These are phyloP conservation scores for Colletotrichum orbiculare DNA, from an alignment of 2,329 filamentous ascomycete species.

Conservation along the genomic window DNA sequence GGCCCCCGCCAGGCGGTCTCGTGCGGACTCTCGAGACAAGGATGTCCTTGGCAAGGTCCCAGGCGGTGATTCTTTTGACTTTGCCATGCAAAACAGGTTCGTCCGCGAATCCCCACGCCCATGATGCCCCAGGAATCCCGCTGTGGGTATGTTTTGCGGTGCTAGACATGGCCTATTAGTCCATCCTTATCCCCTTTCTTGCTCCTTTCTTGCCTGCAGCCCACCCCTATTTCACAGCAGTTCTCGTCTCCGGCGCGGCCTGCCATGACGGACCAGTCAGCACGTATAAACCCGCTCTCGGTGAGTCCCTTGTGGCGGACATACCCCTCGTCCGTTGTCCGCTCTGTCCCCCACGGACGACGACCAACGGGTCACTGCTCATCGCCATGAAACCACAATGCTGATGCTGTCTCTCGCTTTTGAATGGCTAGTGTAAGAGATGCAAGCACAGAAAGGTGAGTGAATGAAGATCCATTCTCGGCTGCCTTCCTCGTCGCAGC, in stretches of 20 bases:
- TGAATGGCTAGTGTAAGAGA: constrained; percentile 14
- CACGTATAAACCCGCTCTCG: constrained; percentile 29
- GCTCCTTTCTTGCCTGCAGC: too few species aligned
- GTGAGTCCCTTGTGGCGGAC: constrained; percentile 17
- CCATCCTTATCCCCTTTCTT: constrained; percentile 1
- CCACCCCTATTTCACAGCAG: too few species aligned
- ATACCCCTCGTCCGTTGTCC: constrained; percentile 19
- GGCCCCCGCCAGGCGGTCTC: constrained; percentile 5
- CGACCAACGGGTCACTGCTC: not conserved
- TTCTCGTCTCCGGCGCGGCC: not conserved
- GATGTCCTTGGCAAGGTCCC: constrained; percentile 1
- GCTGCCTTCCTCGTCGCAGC: too few species aligned
- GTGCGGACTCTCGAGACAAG: not conserved
- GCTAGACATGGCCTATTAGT: constrained; percentile 19
- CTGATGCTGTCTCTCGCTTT: constrained; percentile 2
- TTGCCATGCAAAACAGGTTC: constrained; percentile 4
- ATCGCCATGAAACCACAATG: not conserved
- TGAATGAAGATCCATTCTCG: not conserved
- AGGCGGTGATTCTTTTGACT: constrained; percentile 4
- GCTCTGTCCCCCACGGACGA: not conserved
- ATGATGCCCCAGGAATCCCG: constrained; percentile 1
- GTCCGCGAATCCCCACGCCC: constrained; percentile 1
- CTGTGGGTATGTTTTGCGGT: not conserved
- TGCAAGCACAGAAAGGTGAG: constrained; percentile 29
- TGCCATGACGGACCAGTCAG: constrained; percentile 25